phyloP scores from a whole-genome alignment of 305 asterid species.

The Solanum hybrid region DNA sequence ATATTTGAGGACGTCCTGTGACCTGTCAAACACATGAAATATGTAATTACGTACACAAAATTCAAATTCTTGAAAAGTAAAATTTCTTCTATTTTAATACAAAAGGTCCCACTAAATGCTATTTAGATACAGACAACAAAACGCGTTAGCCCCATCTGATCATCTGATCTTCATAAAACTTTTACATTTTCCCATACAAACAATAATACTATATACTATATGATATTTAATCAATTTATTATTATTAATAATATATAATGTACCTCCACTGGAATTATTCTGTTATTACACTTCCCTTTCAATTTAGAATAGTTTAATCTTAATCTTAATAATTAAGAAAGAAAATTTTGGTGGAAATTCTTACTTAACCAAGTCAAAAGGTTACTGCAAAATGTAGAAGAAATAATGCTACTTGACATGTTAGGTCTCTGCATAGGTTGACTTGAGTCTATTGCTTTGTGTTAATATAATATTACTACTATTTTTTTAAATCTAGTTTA shows the following conservation, averaged over 20 bases:
- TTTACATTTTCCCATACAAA: neutral
- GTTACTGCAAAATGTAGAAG: neutral
- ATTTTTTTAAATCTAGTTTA: neutral
- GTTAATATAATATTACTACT: neutral
- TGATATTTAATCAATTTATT: neutral
- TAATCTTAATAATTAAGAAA: neutral
- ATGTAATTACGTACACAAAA: neutral
- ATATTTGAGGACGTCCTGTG: neutral
- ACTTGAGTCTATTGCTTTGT: neutral
- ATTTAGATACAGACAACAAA: slow-evolving; percentile 3
- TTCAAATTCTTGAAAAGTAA: neutral
- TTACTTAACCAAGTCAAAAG: neutral
- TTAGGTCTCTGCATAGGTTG: neutral
- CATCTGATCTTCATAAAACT: neutral
- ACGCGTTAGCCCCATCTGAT: slow-evolving; percentile 10
- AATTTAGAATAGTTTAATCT: neutral
- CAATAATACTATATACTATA: neutral
- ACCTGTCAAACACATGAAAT: neutral
- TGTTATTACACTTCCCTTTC: neutral
- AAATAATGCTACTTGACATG: neutral
- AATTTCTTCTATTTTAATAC: neutral
- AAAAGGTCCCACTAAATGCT: slow-evolving; percentile 1
- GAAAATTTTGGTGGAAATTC: neutral
- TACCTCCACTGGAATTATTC: neutral
- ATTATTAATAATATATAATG: neutral